Base-by-base conservation (phyloP, 2,329 filamentous ascomycete species). In the Sporothrix brunneoviolacea region DNA sequence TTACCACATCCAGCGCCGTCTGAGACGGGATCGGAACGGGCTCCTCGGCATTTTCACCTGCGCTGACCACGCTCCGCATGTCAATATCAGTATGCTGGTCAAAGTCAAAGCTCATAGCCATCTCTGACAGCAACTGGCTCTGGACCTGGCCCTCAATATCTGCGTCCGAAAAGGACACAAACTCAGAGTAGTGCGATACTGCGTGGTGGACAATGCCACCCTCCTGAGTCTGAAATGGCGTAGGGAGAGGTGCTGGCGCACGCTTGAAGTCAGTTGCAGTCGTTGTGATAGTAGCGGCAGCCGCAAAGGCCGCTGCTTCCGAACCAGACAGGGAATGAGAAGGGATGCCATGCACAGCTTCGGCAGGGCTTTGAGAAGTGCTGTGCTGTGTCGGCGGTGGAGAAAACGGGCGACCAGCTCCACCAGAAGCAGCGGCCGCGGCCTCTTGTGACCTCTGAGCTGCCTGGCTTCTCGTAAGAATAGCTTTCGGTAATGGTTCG, bases 91-190 rank as follows among this genome's bases (percentile, higher is more conserved):
- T 3, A 8, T 21, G 46, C n/a, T 46, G 22, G 9, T 55, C 53
- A 12, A 40, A 37, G 3, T 58, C 52, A 7, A 55, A 51, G 37
- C 52, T 55, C 50, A 58, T 55, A 0, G 49, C 54, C 50, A 57
- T 50, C 35, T 58, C 56, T 15, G 54, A 52, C 33, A 56, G 21
- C 8, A 58, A 32, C 50, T 58, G 56, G 35, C 56, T 56, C 47
- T 58, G 52, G 9, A 58, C 44, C 38, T 44, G 53, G 18, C 15
- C 35, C 19, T 55, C 54, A 2, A 44, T 30, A 21, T 57, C 55
- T 8, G 30, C 36, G 19, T 41, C 48, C 3, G 35, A 32, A 3
- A 45, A 18, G n/a, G 48, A 39, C 10, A 30, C 32, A 4, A 41
- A 21, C 1, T 48, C 22, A 2, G 38, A 42, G 32, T 32, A 13